These are phyloP conservation scores for Kurtzmaniella fragi DNA, from an alignment of 805 yeast species.

Conservation along the genomic window DNA sequence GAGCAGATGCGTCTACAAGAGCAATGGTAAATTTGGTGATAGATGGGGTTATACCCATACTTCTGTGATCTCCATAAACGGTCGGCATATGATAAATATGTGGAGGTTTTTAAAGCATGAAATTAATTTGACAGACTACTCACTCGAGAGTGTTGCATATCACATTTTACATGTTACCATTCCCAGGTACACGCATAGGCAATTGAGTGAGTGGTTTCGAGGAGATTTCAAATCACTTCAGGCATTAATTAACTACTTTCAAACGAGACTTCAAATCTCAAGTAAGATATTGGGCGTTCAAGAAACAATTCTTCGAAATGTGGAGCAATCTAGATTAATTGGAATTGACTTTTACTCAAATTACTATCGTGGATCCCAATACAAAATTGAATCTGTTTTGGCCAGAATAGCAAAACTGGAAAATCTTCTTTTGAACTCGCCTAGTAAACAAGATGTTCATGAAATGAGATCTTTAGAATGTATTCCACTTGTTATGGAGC, in stretches of 20 bases:
- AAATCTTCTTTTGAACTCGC: slow-evolving; percentile 67
- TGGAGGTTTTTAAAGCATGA: slow-evolving; percentile 76
- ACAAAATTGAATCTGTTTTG: slow-evolving; percentile 83
- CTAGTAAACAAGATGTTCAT: slow-evolving; percentile 75
- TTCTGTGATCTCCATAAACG: slow-evolving; percentile 61
- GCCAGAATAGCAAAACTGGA: slow-evolving; percentile 72
- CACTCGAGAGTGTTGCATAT: slow-evolving; percentile 70
- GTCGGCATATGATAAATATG: slow-evolving; percentile 78
- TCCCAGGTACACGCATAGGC: slow-evolving; percentile 53
- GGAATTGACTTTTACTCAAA: slow-evolving; percentile 91
- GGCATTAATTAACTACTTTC: slow-evolving; percentile 33
- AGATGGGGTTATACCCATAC: slow-evolving; percentile 82
- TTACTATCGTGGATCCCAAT: slow-evolving; percentile 88
- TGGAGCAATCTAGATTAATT: slow-evolving; percentile 78
- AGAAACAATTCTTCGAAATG: slow-evolving; percentile 64
- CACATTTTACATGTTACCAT: slow-evolving; percentile 62
- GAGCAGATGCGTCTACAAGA: slow-evolving; percentile 51
- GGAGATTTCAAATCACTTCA: slow-evolving; percentile 1
- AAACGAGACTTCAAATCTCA: slow-evolving; percentile 39
- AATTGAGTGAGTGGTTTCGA: slow-evolving; percentile 38
- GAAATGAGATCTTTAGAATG: slow-evolving; percentile 82
- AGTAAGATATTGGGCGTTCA: slow-evolving; percentile 49
- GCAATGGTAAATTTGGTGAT: slow-evolving; percentile 54
- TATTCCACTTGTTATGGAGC: slow-evolving; percentile 91
- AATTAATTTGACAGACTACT: slow-evolving; percentile 57